Evolutionary conservation across 768 basidiomycete species (phyloP), one percentile per base, ranked within the genome.

Genomic region (Termitomyces eurrhizus): DNA sequence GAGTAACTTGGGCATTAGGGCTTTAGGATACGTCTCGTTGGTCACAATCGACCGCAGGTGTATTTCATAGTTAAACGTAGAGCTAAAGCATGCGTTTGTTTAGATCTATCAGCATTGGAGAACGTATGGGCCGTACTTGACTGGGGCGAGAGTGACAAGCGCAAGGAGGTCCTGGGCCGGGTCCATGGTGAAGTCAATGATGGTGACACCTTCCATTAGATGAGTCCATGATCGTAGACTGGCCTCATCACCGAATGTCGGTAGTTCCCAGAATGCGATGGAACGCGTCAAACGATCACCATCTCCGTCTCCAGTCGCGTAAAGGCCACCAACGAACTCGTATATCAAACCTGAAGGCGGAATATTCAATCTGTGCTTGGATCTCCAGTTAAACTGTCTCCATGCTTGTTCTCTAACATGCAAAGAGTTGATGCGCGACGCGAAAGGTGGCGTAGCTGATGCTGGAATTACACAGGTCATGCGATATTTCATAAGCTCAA

Each of bases 131-230:
- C 69, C 80, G 61, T 66, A 83, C 82, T 74, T 72, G 26, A 70
- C 65, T 41, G 77, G 71, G 0, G 80, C 74, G 12, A 79, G 69
- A 3, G 78, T 73, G 16, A 84, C 78, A 13, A 85, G 76, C 13
- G 82, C 79, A 16, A 84, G 71, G 4, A 86, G 67, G 68, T 85
- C 81, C 68, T 83, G 81, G 5, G 76, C 72, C 12, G 81, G 82
- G 69, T 83, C 82, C 77, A 85, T 83, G 0, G 83, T 83, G 54
- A 85, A 83, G 62, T 86, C 83, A 29, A 82, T 74, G 59, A 83
- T 76, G 48, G 71, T 74, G 24, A 79, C 55, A 41, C 77, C 76
- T 13, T 68, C 70, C 71, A 81, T 78, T 29, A 68, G 52, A 61
- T 82, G 79, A 1, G 76, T 78, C 81, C 81, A 82, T 39, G 68